Evolutionary conservation across 768 basidiomycete species (phyloP).

Genomic region (Amanita subjunquillea): DNA sequence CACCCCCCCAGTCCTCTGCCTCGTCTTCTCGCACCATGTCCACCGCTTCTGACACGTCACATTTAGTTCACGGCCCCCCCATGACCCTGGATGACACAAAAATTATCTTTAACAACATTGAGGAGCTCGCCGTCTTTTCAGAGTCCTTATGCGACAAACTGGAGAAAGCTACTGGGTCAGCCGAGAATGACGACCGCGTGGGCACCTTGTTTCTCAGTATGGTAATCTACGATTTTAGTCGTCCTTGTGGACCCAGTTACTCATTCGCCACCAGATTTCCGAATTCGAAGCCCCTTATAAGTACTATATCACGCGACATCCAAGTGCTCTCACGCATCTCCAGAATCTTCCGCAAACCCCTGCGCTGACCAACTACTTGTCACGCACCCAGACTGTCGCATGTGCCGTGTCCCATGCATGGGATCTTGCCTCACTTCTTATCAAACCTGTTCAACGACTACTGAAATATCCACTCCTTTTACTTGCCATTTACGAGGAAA

Average conservation of each 20-base stretch:
- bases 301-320: constrained; percentile 73
- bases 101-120: constrained; percentile 69
- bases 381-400: constrained; percentile 55
- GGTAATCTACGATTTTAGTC: constrained; percentile 30
- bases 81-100: constrained; percentile 65
- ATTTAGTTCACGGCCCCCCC: constrained; percentile 38
- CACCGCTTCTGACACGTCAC: constrained; percentile 31
- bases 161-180: constrained; percentile 55
- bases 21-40: constrained; percentile 42
- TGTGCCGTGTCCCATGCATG: constrained; percentile 75
- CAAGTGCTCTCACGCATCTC: constrained; percentile 63
- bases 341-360: constrained; percentile 37
- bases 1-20: constrained; percentile 39
- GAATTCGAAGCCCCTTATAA: constrained; percentile 65
- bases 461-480: constrained; percentile 92
- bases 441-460: constrained; percentile 94
- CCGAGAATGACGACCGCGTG: constrained; percentile 59
- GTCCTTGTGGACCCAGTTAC: constrained; percentile 5
- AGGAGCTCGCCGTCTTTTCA: constrained; percentile 64
- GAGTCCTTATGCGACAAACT: constrained; percentile 56
- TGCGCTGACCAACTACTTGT: constrained; percentile 55
- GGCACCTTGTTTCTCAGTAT: constrained; percentile 61
- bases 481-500: constrained; percentile 63
- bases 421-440: constrained; percentile 89
- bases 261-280: constrained; percentile 38